These are phyloP conservation scores for Kockovaella imperatae DNA, from an alignment of 768 basidiomycete species.

Conservation along the genomic window DNA sequence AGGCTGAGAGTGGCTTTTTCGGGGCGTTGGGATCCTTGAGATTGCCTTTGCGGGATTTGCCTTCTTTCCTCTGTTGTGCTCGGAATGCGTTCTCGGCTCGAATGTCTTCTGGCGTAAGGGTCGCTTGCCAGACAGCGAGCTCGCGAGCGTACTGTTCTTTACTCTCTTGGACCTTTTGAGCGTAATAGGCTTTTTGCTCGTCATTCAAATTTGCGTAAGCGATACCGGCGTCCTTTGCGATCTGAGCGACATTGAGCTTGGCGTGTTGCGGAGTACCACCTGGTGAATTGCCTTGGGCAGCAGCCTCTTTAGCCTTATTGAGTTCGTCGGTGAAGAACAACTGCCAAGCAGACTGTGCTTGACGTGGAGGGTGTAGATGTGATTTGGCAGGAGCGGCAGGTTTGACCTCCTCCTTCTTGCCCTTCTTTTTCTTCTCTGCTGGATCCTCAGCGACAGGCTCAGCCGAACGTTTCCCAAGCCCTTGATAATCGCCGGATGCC, in stretches of 20 bases:
- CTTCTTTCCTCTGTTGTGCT: slow-evolving; percentile 83
- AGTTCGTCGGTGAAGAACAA: slow-evolving; percentile 95
- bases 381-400: slow-evolving; percentile 55
- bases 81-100: slow-evolving; percentile 86
- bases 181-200: slow-evolving; percentile 80
- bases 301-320: slow-evolving; percentile 50
- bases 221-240: slow-evolving; percentile 86
- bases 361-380: slow-evolving; percentile 73
- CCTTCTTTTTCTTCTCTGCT: slow-evolving; percentile 20
- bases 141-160: slow-evolving; percentile 80
- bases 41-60: slow-evolving; percentile 85
- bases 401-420: slow-evolving; percentile 20
- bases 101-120: slow-evolving; percentile 86
- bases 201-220: slow-evolving; percentile 71
- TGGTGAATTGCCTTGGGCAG: slow-evolving; percentile 23
- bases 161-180: slow-evolving; percentile 68
- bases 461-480: slow-evolving; percentile 31
- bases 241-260: slow-evolving; percentile 90
- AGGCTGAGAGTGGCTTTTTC: slow-evolving; percentile 88
- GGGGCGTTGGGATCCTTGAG: slow-evolving; percentile 96
- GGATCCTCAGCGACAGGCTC: slow-evolving; percentile 19
- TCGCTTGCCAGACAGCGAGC: slow-evolving; percentile 73
- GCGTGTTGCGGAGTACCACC: slow-evolving; percentile 44
- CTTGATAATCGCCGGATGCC: slow-evolving; percentile 14
- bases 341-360: slow-evolving; percentile 92